phyloP scores from a whole-genome alignment of 352 stramenopile genomes.

The Phytophthora pinifolia region DNA sequence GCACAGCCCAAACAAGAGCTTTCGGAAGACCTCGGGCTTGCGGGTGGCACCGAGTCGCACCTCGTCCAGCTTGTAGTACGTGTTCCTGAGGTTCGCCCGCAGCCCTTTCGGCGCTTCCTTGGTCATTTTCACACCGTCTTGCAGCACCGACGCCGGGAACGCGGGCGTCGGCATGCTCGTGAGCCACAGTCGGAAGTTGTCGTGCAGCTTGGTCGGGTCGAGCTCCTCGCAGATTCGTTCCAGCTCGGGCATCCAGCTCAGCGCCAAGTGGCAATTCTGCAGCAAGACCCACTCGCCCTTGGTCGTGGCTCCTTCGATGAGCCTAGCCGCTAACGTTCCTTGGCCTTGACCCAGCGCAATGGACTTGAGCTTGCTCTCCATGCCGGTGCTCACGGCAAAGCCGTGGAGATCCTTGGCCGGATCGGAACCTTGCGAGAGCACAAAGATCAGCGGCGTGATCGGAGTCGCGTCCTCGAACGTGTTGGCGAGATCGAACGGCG shows the following conservation, averaged over 20 bases:
- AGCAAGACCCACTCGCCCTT: conserved; percentile 95
- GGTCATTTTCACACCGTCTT: conserved; percentile 97
- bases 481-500: conserved; percentile 89
- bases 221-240: conserved; percentile 94
- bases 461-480: conserved; percentile 92
- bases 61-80: conserved; percentile 94
- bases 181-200: conserved; percentile 96
- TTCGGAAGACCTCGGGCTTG: conserved; percentile 92
- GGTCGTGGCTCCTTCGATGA: conserved; percentile 88
- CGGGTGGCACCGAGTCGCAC: conserved; percentile 77
- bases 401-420: conserved; percentile 92
- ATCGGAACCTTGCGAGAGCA: conserved; percentile 92
- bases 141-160: conserved; percentile 93
- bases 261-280: conserved; percentile 95
- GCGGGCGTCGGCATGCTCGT: conserved; percentile 87
- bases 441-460: conserved; percentile 92
- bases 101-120: conserved; percentile 95
- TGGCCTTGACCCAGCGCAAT: conserved; percentile 94
- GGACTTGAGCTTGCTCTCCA: conserved; percentile 90
- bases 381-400: conserved; percentile 84
- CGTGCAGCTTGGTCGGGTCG: conserved; percentile 78
- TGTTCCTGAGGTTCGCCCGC: conserved; percentile 94
- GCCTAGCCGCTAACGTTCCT: conserved; percentile 86
- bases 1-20: conserved; percentile 93
- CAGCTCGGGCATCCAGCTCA: conserved; percentile 95